phyloP scores from a whole-genome alignment of 768 basidiomycete species.

The Lyophyllum shimeji region DNA sequence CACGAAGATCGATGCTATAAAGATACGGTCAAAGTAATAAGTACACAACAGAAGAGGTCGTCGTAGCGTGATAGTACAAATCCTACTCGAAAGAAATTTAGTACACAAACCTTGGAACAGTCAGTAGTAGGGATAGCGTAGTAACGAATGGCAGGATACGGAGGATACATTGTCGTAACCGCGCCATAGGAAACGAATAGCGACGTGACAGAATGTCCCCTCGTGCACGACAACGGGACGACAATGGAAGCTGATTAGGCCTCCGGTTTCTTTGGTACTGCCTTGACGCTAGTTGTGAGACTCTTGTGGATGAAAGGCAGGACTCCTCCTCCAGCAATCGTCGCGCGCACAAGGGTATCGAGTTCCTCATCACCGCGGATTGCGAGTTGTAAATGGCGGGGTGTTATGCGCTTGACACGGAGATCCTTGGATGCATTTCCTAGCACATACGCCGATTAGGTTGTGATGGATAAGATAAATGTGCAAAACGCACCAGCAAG shows the following conservation, averaged over 20 bases:
- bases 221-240: not conserved
- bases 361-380: conserved; percentile 98
- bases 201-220: not conserved
- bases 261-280: conserved; percentile 46
- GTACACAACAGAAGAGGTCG: conserved; percentile 10
- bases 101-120: conserved; percentile 11
- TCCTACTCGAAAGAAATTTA: conserved; percentile 4
- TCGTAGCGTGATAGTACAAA: conserved; percentile 14
- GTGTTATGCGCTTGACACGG: conserved; percentile 96
- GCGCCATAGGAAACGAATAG: conserved; percentile 1
- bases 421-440: conserved; percentile 98
- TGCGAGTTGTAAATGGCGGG: conserved; percentile 92
- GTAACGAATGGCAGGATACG: conserved; percentile 3
- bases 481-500: conserved; percentile 71
- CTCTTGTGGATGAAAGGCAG: conserved; percentile 88
- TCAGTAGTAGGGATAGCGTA: conserved; percentile 5
- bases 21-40: conserved; percentile 15
- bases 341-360: conserved; percentile 91
- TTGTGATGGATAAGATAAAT: not conserved
- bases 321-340: conserved; percentile 90
- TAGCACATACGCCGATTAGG: conserved; percentile 24
- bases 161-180: conserved; percentile 3
- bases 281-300: conserved; percentile 57
- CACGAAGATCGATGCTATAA: conserved; percentile 12
- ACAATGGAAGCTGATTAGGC: not conserved